Evolutionary conservation across 306 rosid species (phyloP).

Genomic region (Castanea crenata): DNA sequence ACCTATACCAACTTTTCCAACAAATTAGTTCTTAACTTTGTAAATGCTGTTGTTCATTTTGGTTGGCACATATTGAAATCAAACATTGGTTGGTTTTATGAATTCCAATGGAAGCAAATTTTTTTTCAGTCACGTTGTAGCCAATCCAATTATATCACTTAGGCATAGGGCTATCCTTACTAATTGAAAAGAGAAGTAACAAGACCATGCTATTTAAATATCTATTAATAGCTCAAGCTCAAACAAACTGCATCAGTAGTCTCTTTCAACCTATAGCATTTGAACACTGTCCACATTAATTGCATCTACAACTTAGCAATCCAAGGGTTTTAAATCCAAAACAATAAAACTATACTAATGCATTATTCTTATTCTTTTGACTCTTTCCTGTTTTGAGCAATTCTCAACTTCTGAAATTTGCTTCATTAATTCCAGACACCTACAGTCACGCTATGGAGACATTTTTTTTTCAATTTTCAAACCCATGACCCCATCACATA

Average conservation of each 20-base stretch:
- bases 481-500: not conserved
- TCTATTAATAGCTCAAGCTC: too few relatives aligned
- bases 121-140: too few relatives aligned
- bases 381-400: not conserved
- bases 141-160: not conserved
- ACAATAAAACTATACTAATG: not conserved
- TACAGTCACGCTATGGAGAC: not conserved
- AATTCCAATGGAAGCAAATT: too few relatives aligned
- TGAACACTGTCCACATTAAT: too few relatives aligned
- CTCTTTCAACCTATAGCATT: too few relatives aligned
- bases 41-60: too few relatives aligned
- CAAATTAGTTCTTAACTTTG: too few relatives aligned
- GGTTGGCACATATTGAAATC: too few relatives aligned
- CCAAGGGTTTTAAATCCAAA: not conserved
- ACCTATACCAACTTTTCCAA: too few relatives aligned
- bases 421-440: not conserved
- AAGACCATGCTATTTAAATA: not conserved
- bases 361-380: not conserved
- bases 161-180: not conserved
- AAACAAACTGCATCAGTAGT: too few relatives aligned
- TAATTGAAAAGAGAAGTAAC: not conserved
- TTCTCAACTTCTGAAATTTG: not conserved
- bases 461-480: not conserved
- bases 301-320: not conserved
- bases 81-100: too few relatives aligned